phyloP scores from a whole-genome alignment of 208 protist genomes.

The Wallacemonas rigidus region DNA sequence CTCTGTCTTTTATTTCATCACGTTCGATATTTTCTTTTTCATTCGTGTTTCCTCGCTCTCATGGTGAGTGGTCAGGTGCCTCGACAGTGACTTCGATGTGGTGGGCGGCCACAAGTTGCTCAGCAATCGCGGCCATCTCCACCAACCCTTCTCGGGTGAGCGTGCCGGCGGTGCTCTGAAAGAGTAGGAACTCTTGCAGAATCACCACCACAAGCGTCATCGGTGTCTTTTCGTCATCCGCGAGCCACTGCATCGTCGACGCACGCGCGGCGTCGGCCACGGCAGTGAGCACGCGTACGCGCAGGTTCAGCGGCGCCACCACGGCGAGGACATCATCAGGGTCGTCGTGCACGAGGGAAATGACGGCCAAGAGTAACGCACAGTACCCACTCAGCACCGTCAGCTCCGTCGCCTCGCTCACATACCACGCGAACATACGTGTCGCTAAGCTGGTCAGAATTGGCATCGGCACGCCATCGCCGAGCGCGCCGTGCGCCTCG shows the following conservation, averaged over 20 bases:
- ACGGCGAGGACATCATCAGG: conserved; percentile 11
- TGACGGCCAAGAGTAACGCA: conserved; percentile 64
- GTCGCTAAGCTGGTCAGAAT: conserved; percentile 10
- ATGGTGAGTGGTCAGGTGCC: neutral
- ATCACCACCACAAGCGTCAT: conserved; percentile 81
- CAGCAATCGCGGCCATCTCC: conserved; percentile 54
- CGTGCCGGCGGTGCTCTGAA: conserved; percentile 73
- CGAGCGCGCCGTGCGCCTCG: neutral
- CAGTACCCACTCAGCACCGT: conserved; percentile 82
- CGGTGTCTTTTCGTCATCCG: conserved; percentile 20
- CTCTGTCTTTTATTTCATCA: neutral
- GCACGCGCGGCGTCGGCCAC: conserved; percentile 42
- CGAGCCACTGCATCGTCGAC: conserved; percentile 23
- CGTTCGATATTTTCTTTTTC: conserved; percentile 5
- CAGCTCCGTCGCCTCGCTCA: conserved; percentile 40
- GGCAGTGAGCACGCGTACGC: conserved; percentile 66
- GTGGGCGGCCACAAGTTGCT: conserved; percentile 47
- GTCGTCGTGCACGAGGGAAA: conserved; percentile 49
- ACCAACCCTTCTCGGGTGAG: conserved; percentile 58
- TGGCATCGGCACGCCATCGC: conserved; percentile 9
- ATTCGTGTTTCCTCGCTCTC: neutral
- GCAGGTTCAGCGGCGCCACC: conserved; percentile 28
- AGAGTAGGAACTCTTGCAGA: conserved; percentile 88
- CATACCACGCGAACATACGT: conserved; percentile 42
- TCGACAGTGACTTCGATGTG: conserved; percentile 39